A percentile compares a stretch with the other conserved stretches of the same genome.
Evolutionary conservation across 345 rosid species (phyloP).

Genomic region (Litchi chinensis): DNA sequence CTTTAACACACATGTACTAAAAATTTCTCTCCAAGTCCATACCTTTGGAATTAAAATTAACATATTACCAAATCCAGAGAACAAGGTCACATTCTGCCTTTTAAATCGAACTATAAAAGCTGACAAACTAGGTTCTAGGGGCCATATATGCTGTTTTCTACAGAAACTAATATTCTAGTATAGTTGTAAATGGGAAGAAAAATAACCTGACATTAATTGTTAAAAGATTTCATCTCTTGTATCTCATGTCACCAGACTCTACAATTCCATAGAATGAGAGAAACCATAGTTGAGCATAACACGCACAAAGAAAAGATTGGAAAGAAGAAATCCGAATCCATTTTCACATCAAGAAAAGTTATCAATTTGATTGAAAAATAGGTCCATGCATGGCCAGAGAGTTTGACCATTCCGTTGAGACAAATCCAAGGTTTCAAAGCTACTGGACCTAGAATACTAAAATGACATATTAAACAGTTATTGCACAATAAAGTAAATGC

Average conservation of each 20-base stretch:
- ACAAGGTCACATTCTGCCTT: background rate
- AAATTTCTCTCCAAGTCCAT: background rate
- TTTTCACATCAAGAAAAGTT: conserved; percentile 3
- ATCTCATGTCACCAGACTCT: background rate
- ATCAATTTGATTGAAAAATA: background rate
- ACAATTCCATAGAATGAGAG: background rate
- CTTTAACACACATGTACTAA: background rate
- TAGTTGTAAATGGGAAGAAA: background rate
- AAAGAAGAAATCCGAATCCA: background rate
- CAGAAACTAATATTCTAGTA: background rate
- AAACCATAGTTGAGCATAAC: background rate
- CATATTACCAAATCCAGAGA: background rate
- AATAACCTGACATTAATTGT: background rate
- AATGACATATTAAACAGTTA: background rate
- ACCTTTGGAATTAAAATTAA: background rate
- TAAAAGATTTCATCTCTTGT: background rate
- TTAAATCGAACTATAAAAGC: background rate
- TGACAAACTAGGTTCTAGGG: background rate
- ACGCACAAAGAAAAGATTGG: background rate
- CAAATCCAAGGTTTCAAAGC: background rate
- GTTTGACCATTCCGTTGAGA: background rate
- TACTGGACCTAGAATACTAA: background rate
- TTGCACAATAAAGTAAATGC: background rate
- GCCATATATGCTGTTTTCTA: background rate
- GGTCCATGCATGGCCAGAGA: background rate